Evolutionary conservation across 1,284 basidiomycete species (phyloP).

Genomic region (Cystobasidiaceae sp.): DNA sequence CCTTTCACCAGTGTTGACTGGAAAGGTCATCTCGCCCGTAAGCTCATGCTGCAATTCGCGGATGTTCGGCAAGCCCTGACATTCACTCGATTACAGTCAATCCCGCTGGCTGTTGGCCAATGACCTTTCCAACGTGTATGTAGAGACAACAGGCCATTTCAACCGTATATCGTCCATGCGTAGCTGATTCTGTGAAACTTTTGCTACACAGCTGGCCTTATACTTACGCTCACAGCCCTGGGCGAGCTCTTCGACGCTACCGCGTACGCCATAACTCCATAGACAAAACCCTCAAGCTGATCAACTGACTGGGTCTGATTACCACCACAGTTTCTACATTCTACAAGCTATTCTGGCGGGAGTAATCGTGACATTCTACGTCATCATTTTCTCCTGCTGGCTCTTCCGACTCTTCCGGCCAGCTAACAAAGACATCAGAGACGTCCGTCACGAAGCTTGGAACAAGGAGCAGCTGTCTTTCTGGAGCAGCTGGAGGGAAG

Average conservation of each 20-base stretch:
- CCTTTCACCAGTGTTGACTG: neutral
- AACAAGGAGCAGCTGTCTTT: slow-evolving; percentile 21
- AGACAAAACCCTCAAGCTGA: neutral
- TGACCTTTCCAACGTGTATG: slow-evolving; percentile 14
- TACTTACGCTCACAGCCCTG: slow-evolving; percentile 6
- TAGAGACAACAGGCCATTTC: neutral
- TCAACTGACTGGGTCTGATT: too few relatives aligned
- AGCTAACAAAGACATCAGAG: neutral
- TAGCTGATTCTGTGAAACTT: neutral
- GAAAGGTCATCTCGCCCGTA: slow-evolving; percentile 1
- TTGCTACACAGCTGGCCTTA: neutral
- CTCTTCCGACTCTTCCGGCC: slow-evolving; percentile 13
- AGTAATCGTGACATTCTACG: neutral
- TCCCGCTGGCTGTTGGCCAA: slow-evolving; percentile 19
- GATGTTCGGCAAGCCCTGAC: neutral
- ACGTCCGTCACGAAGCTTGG: neutral
- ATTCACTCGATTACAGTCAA: neutral
- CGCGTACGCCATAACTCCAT: neutral
- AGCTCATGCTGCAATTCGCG: neutral
- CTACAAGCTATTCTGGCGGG: slow-evolving; percentile 3
- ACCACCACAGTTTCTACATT: slow-evolving; percentile 4
- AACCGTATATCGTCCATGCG: too few relatives aligned
- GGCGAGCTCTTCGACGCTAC: neutral
- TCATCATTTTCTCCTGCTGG: slow-evolving; percentile 19
- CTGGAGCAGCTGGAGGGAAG: slow-evolving; percentile 24